Evolutionary conservation across 257 asterid species (phyloP).

Genomic region (Forsythia suspensa): DNA sequence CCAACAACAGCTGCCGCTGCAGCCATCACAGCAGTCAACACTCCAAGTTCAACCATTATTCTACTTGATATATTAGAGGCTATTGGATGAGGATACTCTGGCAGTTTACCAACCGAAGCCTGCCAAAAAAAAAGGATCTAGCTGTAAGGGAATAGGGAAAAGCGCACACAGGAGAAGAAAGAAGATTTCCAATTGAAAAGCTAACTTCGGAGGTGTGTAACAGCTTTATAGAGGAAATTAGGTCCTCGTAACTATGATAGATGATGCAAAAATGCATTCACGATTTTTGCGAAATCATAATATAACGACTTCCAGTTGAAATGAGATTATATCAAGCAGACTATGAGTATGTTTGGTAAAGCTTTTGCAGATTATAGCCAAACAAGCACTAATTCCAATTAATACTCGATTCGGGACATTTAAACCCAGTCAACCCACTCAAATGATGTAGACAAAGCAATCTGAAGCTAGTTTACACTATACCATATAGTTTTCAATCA

Average conservation of each 20-base stretch:
- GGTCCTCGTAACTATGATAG: neutral
- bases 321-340: neutral
- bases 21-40: constrained; percentile 74
- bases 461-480: neutral
- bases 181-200: constrained; percentile 16
- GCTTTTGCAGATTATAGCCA: too few relatives aligned
- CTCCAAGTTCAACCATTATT: constrained; percentile 85
- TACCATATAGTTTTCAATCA: constrained; percentile 8
- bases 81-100: constrained; percentile 81
- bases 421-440: constrained; percentile 3
- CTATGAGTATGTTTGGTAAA: neutral
- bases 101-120: constrained; percentile 82
- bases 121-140: constrained; percentile 34
- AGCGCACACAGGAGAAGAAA: constrained; percentile 8
- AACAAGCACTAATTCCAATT: neutral
- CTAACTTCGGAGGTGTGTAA: constrained; percentile 1
- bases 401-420: constrained; percentile 2
- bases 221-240: neutral
- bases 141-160: constrained; percentile 23
- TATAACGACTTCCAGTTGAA: neutral
- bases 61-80: constrained; percentile 94
- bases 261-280: neutral
- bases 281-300: constrained; percentile 8
- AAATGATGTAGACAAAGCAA: neutral
- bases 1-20: constrained; percentile 79